Evolutionary conservation across 1,284 basidiomycete genomes (phyloP).

Genomic region (Ganoderma multipileum): DNA sequence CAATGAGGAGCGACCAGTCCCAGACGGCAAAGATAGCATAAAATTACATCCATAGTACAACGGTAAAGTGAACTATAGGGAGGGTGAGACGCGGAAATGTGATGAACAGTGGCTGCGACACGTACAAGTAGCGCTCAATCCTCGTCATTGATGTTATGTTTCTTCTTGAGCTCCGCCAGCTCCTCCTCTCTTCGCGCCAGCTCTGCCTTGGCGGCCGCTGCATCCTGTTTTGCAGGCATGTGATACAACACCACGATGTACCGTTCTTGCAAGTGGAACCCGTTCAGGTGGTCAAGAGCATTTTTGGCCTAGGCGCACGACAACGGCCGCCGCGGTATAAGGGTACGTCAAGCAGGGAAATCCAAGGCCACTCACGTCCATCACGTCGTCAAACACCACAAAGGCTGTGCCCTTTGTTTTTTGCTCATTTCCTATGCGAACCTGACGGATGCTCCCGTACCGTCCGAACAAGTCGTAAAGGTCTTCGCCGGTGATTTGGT

Average conservation of each 20-base stretch:
- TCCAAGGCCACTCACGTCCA: constrained; percentile 71
- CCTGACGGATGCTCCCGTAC: constrained; percentile 96
- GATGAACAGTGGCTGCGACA: constrained; percentile 5
- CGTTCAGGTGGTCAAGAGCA: constrained; percentile 95
- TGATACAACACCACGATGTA: constrained; percentile 99
- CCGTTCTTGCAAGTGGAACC: constrained; percentile 97
- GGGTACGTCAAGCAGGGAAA: constrained; percentile 22
- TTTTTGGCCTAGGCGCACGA: constrained; percentile 80
- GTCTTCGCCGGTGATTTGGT: constrained; percentile 93
- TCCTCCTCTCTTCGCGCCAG: constrained; percentile 93
- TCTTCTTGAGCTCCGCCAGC: constrained; percentile 85
- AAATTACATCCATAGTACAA: constrained; percentile 25
- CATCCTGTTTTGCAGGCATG: constrained; percentile 95
- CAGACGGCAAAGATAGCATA: constrained; percentile 15
- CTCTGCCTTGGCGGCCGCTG: constrained; percentile 92
- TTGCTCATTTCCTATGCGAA: constrained; percentile 89
- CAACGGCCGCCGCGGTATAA: constrained; percentile 16
- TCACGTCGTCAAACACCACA: constrained; percentile 90
- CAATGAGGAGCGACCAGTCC: neutral
- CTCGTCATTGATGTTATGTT: constrained; percentile 79
- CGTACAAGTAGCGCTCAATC: constrained; percentile 47
- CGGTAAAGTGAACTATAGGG: constrained; percentile 2
- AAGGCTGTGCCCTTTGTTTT: constrained; percentile 98
- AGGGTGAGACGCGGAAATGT: neutral
- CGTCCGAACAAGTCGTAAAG: constrained; percentile 97